Evolutionary conservation across 208 protist genomes (phyloP).

Genomic region (Angomonas deanei): DNA sequence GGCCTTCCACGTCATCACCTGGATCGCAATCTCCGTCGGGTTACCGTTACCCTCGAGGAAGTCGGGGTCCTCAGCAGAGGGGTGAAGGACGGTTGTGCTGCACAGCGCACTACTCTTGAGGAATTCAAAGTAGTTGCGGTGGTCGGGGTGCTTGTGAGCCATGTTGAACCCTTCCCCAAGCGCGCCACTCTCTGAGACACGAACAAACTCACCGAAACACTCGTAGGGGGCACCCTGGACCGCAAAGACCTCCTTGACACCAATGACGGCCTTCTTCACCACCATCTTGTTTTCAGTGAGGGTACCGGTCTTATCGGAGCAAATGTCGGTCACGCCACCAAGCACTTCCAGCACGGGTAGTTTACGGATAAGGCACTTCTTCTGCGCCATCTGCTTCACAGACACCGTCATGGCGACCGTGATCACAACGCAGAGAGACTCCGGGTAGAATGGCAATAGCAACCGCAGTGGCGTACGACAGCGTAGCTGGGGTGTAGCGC

Average conservation of each 20-base stretch:
- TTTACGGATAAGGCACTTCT: slow-evolving; percentile 83
- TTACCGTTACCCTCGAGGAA: slow-evolving; percentile 68
- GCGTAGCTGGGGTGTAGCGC: slow-evolving; percentile 43
- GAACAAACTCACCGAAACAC: slow-evolving; percentile 54
- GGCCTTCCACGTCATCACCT: slow-evolving; percentile 88
- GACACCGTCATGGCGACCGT: slow-evolving; percentile 85
- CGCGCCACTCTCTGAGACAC: slow-evolving; percentile 23
- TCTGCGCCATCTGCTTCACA: slow-evolving; percentile 78
- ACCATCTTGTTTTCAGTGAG: slow-evolving; percentile 93
- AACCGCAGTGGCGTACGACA: slow-evolving; percentile 76
- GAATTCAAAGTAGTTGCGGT: slow-evolving; percentile 65
- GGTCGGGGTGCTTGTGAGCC: slow-evolving; percentile 20
- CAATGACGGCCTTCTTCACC: slow-evolving; percentile 73
- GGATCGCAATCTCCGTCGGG: slow-evolving; percentile 85
- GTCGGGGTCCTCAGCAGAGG: slow-evolving; percentile 61
- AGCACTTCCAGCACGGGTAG: slow-evolving; percentile 85
- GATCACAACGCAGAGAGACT: slow-evolving; percentile 78
- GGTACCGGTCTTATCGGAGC: slow-evolving; percentile 93
- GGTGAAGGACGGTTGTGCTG: slow-evolving; percentile 57
- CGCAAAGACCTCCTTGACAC: slow-evolving; percentile 42
- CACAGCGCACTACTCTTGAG: slow-evolving; percentile 74
- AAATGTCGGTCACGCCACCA: slow-evolving; percentile 89
- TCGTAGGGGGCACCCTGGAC: slow-evolving; percentile 78
- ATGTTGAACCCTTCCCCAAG: slow-evolving; percentile 35
- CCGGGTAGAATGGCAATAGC: slow-evolving; percentile 89